Evolutionary conservation across 805 yeast genomes (phyloP), one percentile per base, ranked within the genome.

Genomic region (Candida adriatica): DNA sequence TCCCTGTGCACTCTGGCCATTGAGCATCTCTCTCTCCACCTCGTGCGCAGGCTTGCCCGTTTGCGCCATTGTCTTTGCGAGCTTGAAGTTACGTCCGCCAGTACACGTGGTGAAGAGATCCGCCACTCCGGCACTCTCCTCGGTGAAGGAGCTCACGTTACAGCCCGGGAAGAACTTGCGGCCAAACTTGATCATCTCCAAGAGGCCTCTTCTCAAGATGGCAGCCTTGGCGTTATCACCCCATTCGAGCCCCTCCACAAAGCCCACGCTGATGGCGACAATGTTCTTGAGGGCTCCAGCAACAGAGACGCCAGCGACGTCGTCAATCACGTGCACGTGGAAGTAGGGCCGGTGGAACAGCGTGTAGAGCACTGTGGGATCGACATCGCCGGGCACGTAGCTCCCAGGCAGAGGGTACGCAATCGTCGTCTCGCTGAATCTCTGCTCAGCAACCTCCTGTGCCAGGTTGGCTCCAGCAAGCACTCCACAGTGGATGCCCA

Each of bases 221-320:
- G 96, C 96, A 29, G 96, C 81, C 61, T 87, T 85, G 45, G 97
- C 96, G 58, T 90, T 90, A 61, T 86, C 95, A 56, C 97, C 97
- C 97, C 97, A 90, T 36, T 94, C 95, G 41, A 83, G 70, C 43
- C 97, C 97, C 62, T 86, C 95, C 39, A 88, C 96, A 55, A 88
- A 83, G 28, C 97, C 97, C 39, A 92, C 95, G 38, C 94, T 88
- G 55, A 85, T 68, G 25, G 97, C 97, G 40, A 88, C 84, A 25
- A 90, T 82, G 63, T 90, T 90, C 66, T 90, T 90, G 59, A 90
- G 71, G 6, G 97, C 97, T 51, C 96, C 97, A 22, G 95, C 92
- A 41, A 90, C 73, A 5, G 95, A 83, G 35, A 87, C 87, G 53
- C 97, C 97, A 13, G 94, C 94, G 36, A 88, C 90, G 56, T 90